These are phyloP conservation scores for Peribolospora kevripleyi DNA, from an alignment of 768 basidiomycete genomes.

Conservation along the genomic window DNA sequence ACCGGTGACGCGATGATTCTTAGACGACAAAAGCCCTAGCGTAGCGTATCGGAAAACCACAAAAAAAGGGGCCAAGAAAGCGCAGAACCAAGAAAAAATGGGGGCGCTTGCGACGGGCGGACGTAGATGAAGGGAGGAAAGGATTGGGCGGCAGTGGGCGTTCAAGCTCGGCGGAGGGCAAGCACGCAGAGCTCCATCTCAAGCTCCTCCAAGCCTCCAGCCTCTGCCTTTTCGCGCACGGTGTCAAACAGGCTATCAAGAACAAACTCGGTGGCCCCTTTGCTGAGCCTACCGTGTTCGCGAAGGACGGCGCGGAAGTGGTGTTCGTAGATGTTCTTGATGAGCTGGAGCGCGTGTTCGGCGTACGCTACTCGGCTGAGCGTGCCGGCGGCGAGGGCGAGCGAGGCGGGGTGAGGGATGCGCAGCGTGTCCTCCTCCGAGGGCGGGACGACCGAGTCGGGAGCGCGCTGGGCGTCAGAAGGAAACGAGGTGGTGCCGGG, in stretches of 20 bases:
- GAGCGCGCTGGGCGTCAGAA: no score
- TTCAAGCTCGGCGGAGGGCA: neutral
- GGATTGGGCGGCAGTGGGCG: neutral
- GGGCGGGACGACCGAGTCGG: neutral
- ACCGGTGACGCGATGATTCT: neutral
- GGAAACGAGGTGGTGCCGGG: no score
- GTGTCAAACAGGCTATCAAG: slow-evolving; percentile 5
- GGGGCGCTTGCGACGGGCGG: neutral
- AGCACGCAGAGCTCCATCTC: slow-evolving; percentile 10
- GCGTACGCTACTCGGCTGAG: slow-evolving; percentile 8
- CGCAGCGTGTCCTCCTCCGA: neutral
- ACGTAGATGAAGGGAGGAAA: neutral
- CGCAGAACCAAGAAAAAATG: neutral
- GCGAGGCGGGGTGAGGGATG: slow-evolving; percentile 11
- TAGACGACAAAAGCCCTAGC: neutral
- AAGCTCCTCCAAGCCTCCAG: slow-evolving; percentile 7
- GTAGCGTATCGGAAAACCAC: neutral
- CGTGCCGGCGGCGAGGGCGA: slow-evolving; percentile 9
- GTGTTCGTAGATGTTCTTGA: slow-evolving; percentile 10
- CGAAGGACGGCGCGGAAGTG: slow-evolving; percentile 5
- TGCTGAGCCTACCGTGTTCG: slow-evolving; percentile 2
- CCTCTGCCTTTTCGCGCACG: slow-evolving; percentile 9
- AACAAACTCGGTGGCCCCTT: slow-evolving; percentile 8
- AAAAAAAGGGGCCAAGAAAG: no score
- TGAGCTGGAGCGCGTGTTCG: slow-evolving; percentile 9